A percentile compares a stretch with the other conserved stretches of the same genome.
phyloP scores from a whole-genome alignment of 148 eudicot species.

The Hydrangea macrophylla region DNA sequence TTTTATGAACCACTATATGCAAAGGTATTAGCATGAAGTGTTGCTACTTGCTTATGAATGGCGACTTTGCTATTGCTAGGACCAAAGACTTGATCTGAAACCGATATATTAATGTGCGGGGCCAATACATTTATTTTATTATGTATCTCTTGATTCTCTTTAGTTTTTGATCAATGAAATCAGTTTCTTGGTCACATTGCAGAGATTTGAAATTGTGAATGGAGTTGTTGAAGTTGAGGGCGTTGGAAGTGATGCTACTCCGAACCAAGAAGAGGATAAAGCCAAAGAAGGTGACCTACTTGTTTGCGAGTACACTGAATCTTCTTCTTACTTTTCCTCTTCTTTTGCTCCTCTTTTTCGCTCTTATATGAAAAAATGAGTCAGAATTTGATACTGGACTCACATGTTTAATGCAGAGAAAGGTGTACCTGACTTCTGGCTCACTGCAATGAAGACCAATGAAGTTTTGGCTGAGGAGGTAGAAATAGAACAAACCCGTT shows the following conservation, averaged over 20 bases:
- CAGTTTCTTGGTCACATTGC: slow-evolving; percentile 8
- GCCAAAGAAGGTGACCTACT: slow-evolving; percentile 41
- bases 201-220: slow-evolving; percentile 78
- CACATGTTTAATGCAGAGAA: slow-evolving; percentile 40
- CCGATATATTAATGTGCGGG: background rate
- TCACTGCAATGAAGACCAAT: slow-evolving; percentile 75
- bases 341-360: background rate
- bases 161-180: background rate
- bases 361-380: background rate
- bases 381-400: background rate
- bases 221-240: slow-evolving; percentile 67
- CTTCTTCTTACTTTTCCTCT: background rate
- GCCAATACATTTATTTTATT: background rate
- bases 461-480: slow-evolving; percentile 81
- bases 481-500: slow-evolving; percentile 1
- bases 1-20: slow-evolving; percentile 64
- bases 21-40: slow-evolving; percentile 33
- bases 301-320: background rate
- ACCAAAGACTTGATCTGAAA: background rate
- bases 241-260: slow-evolving; percentile 29
- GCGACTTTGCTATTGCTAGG: background rate
- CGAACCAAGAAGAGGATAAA: slow-evolving; percentile 36
- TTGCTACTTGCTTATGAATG: background rate
- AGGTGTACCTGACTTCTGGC: slow-evolving; percentile 80
- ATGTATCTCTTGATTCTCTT: too few species aligned